phyloP scores from a whole-genome alignment of 1,284 basidiomycete species.

The Vanrija humicola region DNA sequence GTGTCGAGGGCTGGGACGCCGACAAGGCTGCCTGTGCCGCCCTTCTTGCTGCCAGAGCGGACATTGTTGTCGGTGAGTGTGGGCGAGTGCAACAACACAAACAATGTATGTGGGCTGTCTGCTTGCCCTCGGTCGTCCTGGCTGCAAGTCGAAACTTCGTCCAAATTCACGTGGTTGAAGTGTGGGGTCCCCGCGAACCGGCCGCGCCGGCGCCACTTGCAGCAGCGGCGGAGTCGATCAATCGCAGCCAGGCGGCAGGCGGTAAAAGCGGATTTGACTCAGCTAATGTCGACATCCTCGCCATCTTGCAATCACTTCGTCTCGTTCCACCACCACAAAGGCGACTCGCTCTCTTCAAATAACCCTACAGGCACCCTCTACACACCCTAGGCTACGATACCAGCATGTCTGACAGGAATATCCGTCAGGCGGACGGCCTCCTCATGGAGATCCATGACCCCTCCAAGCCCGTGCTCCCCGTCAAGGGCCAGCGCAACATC shows the following conservation, averaged over 20 bases:
- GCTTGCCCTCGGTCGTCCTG: neutral
- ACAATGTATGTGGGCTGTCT: neutral
- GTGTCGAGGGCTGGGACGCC: neutral
- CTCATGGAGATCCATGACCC: constrained; percentile 53
- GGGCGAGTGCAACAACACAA: neutral
- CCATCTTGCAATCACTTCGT: too few species aligned
- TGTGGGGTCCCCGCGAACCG: neutral
- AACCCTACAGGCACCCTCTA: too few species aligned
- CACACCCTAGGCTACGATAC: neutral
- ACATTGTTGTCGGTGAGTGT: constrained; percentile 13
- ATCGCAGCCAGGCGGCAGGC: neutral
- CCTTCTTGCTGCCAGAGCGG: constrained; percentile 29
- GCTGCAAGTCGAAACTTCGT: neutral
- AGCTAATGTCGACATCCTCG: constrained; percentile 1
- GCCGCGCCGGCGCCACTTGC: neutral
- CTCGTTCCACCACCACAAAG: neutral
- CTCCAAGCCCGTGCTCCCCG: constrained; percentile 57
- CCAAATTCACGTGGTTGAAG: neutral
- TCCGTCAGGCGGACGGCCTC: constrained; percentile 21
- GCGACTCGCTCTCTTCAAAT: neutral
- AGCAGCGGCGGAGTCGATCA: too few species aligned
- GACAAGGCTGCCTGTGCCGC: constrained; percentile 18
- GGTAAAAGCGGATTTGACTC: neutral
- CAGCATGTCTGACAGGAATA: constrained; percentile 29
- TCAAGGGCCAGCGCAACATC: constrained; percentile 77